Evolutionary conservation across 352 stramenopile genomes (phyloP).

Genomic region (Phytopythium montanum): DNA sequence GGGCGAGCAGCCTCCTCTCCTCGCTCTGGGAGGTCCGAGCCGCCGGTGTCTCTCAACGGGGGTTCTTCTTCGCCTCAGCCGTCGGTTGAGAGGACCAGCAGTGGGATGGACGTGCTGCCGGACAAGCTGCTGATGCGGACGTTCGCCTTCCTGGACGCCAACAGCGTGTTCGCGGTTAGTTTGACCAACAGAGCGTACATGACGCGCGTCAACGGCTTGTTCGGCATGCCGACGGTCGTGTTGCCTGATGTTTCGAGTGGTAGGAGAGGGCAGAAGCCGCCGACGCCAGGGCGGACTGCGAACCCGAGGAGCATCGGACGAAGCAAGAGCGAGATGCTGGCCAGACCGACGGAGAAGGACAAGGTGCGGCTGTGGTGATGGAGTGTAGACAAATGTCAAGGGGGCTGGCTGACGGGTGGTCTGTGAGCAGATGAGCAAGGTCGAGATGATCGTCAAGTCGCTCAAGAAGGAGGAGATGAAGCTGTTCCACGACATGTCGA

Average conservation of each 20-base stretch:
- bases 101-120: constrained; percentile 16
- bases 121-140: constrained; percentile 62
- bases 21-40: background rate
- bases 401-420: background rate
- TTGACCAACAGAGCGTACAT: constrained; percentile 52
- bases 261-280: constrained; percentile 12
- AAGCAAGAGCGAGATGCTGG: constrained; percentile 26
- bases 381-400: background rate
- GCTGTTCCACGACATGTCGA: constrained; percentile 81
- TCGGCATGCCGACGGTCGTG: constrained; percentile 43
- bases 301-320: background rate
- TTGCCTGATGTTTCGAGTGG: constrained; percentile 13
- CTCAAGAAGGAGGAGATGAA: constrained; percentile 85
- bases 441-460: constrained; percentile 74
- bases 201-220: constrained; percentile 55
- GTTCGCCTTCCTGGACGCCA: constrained; percentile 67
- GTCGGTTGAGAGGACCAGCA: too few species aligned
- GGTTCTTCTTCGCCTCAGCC: background rate
- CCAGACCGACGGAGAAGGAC: constrained; percentile 34
- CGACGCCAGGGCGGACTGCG: background rate
- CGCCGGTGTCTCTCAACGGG: background rate
- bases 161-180: constrained; percentile 70
- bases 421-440: constrained; percentile 61
- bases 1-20: background rate
- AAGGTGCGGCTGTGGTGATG: constrained; percentile 16